Evolutionary conservation across 1,284 basidiomycete species (phyloP).

Genomic region (Chondrostereum purpureum): DNA sequence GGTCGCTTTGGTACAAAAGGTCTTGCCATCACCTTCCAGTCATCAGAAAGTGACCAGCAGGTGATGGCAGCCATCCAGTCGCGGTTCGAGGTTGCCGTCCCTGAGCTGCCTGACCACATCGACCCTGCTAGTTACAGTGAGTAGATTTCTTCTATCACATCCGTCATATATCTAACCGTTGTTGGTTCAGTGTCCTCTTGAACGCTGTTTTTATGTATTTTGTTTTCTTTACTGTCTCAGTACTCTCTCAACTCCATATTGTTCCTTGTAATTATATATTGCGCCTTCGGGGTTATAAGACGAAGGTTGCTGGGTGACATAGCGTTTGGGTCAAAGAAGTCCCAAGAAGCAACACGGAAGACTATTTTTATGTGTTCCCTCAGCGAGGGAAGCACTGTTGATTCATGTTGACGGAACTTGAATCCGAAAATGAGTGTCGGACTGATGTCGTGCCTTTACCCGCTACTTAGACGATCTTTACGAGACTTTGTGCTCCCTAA

Average conservation of each 20-base stretch:
- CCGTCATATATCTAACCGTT: too few relatives aligned
- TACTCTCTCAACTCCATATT: not conserved
- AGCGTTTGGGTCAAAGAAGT: too few relatives aligned
- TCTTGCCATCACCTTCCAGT: slow-evolving; percentile 97
- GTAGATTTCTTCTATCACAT: slow-evolving; percentile 29
- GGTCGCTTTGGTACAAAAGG: slow-evolving; percentile 99
- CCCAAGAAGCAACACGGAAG: too few relatives aligned
- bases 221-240: not conserved
- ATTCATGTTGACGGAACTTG: too few relatives aligned
- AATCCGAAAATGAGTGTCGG: too few relatives aligned
- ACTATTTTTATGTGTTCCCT: too few relatives aligned
- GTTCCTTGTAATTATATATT: too few relatives aligned
- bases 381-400: too few relatives aligned
- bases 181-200: slow-evolving; percentile 18
- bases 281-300: too few relatives aligned
- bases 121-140: slow-evolving; percentile 84
- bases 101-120: slow-evolving; percentile 89
- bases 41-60: slow-evolving; percentile 86
- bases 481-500: not conserved
- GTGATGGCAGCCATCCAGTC: slow-evolving; percentile 91
- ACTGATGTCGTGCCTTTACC: too few relatives aligned
- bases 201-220: not conserved
- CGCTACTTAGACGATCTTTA: too few relatives aligned
- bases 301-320: too few relatives aligned
- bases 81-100: slow-evolving; percentile 89